Conservation (phyloP, 768 basidiomycete genomes). For the Mycena haematopus region DNA sequence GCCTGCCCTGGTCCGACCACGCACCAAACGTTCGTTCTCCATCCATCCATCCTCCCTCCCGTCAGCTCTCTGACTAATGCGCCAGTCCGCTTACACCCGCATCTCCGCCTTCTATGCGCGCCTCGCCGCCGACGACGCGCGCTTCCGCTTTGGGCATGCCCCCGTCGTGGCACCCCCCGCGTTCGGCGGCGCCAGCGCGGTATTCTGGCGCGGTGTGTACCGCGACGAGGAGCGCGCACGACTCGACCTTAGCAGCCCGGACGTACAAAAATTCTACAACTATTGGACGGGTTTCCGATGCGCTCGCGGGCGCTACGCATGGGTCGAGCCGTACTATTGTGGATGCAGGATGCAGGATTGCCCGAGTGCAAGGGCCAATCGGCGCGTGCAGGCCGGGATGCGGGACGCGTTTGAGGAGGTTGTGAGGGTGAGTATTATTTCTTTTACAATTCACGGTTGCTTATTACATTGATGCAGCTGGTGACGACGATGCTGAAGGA, state of each 20-base stretch:
- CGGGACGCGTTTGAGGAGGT: too few species aligned
- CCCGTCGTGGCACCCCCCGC: slow-evolving; percentile 3
- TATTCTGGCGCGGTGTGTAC: slow-evolving; percentile 3
- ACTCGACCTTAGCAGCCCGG: slow-evolving; percentile 5
- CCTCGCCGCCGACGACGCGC: slow-evolving; percentile 6
- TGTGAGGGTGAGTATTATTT: too few species aligned
- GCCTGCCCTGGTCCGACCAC: slow-evolving; percentile 12
- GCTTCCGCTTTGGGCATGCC: slow-evolving; percentile 1
- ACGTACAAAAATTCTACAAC: slow-evolving; percentile 8
- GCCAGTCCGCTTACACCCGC: slow-evolving; percentile 9
- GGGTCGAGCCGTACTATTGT: slow-evolving; percentile 8
- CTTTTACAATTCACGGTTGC: background rate
- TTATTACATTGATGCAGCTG: slow-evolving; percentile 10
- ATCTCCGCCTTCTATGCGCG: slow-evolving; percentile 10
- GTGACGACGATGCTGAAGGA: slow-evolving; percentile 11
- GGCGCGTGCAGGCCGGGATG: too few species aligned
- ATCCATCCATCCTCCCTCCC: slow-evolving; percentile 7
- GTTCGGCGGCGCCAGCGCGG: slow-evolving; percentile 1
- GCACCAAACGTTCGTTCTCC: slow-evolving; percentile 9
- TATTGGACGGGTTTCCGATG: slow-evolving; percentile 8
- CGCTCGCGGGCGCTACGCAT: slow-evolving; percentile 5
- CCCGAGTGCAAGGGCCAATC: too few species aligned
- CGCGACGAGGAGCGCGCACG: slow-evolving; percentile 8
- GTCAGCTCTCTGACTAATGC: slow-evolving; percentile 4
- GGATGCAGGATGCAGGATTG: background rate